phyloP scores from a whole-genome alignment of 208 protist genomes.

The Plasmodiophora brassicae region DNA sequence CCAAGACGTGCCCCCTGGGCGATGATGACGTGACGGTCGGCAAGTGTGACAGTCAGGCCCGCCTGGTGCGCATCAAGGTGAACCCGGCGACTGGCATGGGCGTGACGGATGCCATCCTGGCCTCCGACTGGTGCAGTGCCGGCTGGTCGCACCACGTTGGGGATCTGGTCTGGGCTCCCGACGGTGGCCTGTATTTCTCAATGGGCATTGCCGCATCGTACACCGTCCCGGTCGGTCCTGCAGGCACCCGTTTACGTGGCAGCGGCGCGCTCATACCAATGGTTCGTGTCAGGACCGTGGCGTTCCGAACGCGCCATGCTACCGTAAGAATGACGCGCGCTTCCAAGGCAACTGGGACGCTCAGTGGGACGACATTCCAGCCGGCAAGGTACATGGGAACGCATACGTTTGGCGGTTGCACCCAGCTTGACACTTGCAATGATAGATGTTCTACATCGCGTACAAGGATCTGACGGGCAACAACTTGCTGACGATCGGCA shows the following conservation, averaged over 20 bases:
- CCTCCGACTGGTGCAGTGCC: background rate
- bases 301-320: background rate
- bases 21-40: background rate
- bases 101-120: background rate
- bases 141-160: conserved; percentile 1
- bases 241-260: background rate
- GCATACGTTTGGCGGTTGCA: background rate
- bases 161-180: background rate
- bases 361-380: background rate
- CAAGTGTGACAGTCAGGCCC: background rate
- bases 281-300: background rate
- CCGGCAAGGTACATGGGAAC: no score
- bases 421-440: background rate
- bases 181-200: background rate
- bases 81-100: background rate
- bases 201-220: background rate
- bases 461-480: background rate
- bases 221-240: background rate
- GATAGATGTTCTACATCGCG: background rate
- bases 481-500: background rate
- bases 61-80: background rate
- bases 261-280: no score
- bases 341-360: background rate
- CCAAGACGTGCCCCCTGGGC: background rate
- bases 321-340: background rate